These are phyloP conservation scores for Rosa chinensis DNA, from an alignment of 306 rosid species.

Conservation along the genomic window DNA sequence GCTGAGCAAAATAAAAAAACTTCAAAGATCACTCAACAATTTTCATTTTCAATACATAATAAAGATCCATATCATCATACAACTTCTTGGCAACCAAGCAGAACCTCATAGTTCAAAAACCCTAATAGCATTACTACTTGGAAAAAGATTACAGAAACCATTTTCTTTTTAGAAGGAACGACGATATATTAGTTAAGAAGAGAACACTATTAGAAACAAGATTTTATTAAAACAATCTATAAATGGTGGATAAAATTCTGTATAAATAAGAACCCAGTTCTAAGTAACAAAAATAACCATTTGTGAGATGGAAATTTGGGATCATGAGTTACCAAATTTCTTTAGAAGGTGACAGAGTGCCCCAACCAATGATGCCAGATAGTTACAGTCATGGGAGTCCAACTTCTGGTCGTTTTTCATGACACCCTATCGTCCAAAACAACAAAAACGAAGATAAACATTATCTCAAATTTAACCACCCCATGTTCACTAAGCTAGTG, in stretches of 20 bases:
- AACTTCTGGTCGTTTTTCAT: constrained; percentile 39
- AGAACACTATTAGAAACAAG: background rate
- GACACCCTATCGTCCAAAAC: constrained; percentile 42
- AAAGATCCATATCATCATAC: background rate
- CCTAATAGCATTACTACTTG: background rate
- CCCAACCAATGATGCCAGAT: constrained; percentile 48
- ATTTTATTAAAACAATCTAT: background rate
- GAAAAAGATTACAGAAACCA: background rate
- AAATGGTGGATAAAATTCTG: background rate
- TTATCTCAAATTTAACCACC: constrained; percentile 2
- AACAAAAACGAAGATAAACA: constrained; percentile 16
- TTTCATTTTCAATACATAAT: background rate
- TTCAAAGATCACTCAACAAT: background rate
- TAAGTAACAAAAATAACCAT: constrained; percentile 2
- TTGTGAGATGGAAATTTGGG: constrained; percentile 9
- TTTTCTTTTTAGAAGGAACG: background rate
- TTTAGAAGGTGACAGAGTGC: constrained; percentile 76
- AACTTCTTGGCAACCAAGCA: background rate
- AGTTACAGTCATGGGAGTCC: constrained; percentile 47
- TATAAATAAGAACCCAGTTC: background rate
- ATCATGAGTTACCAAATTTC: constrained; percentile 51
- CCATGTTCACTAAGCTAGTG: background rate
- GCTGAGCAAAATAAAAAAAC: background rate
- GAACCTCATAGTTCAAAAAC: background rate
- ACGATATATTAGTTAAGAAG: background rate